These are phyloP conservation scores for Akebia trifoliata DNA, from an alignment of 164 flowering plant species.

Conservation along the genomic window DNA sequence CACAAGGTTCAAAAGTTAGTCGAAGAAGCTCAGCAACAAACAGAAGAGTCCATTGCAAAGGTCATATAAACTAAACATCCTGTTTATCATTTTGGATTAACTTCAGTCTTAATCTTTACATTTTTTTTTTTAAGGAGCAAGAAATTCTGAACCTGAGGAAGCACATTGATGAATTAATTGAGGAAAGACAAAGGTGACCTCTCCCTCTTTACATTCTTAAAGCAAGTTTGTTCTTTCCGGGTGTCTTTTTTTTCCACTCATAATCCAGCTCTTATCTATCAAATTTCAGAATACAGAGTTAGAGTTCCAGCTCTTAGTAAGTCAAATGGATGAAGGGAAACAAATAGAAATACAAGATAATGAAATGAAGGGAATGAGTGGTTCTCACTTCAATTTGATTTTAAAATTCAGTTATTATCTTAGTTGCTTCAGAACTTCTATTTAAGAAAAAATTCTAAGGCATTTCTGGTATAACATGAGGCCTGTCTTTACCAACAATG, in stretches of 20 bases:
- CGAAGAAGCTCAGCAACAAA: conserved; percentile 57
- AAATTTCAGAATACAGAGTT: not conserved
- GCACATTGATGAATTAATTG: conserved; percentile 43
- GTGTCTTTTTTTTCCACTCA: not conserved
- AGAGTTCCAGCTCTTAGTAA: not conserved
- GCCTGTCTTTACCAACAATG: not conserved
- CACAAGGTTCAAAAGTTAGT: conserved; percentile 53
- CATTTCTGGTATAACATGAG: not conserved
- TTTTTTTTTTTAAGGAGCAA: conserved; percentile 43
- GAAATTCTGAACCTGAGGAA: conserved; percentile 45
- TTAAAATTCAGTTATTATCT: not conserved
- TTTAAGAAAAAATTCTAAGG: not conserved
- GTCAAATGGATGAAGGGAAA: no score
- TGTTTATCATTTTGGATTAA: not conserved
- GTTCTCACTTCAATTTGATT: not conserved
- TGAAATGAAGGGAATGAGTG: not conserved
- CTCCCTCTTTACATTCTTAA: not conserved
- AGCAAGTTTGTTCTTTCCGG: not conserved
- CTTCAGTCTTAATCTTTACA: not conserved
- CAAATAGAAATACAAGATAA: not conserved
- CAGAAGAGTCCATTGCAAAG: conserved; percentile 44
- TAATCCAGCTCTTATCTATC: not conserved
- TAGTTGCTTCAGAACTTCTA: not conserved
- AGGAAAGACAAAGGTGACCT: conserved; percentile 62
- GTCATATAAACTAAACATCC: conserved; percentile 20